Percentiles rank a stretch among this genome's conserved stretches.
These are phyloP conservation scores for Thelonectria rubi DNA, from an alignment of 2,329 filamentous ascomycete genomes.

Conservation along the genomic window DNA sequence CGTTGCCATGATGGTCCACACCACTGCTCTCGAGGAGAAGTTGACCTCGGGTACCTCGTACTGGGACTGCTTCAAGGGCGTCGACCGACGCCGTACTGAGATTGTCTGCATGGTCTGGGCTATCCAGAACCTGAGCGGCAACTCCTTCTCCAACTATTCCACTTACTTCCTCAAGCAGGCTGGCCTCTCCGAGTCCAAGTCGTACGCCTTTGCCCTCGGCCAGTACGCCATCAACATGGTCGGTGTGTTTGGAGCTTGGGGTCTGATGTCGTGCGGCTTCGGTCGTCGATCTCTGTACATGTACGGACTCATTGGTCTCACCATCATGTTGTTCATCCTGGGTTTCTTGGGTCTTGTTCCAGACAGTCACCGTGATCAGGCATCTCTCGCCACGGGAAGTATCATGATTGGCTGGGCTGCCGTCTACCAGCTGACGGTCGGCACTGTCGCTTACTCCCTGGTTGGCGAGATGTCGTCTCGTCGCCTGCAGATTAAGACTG, in stretches of 20 bases:
- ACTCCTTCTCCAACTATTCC: slow-evolving; percentile 72
- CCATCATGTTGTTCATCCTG: slow-evolving; percentile 80
- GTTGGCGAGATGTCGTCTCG: slow-evolving; percentile 86
- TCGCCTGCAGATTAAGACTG: slow-evolving; percentile 88
- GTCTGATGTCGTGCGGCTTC: slow-evolving; percentile 77
- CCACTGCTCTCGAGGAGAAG: slow-evolving; percentile 79
- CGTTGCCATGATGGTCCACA: slow-evolving; percentile 92
- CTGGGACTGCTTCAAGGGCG: slow-evolving; percentile 83
- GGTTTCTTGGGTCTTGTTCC: slow-evolving; percentile 84
- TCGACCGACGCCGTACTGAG: slow-evolving; percentile 79
- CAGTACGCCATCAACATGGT: slow-evolving; percentile 79
- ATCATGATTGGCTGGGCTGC: slow-evolving; percentile 88
- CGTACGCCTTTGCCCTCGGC: slow-evolving; percentile 70
- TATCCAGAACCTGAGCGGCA: slow-evolving; percentile 70
- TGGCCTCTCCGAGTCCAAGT: slow-evolving; percentile 59
- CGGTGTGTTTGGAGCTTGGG: slow-evolving; percentile 84
- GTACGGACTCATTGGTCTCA: slow-evolving; percentile 77
- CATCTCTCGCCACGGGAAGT: slow-evolving; percentile 79
- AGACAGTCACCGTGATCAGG: slow-evolving; percentile 63
- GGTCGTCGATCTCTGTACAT: slow-evolving; percentile 82
- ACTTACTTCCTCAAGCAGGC: slow-evolving; percentile 71
- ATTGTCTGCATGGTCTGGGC: slow-evolving; percentile 72
- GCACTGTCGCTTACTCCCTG: slow-evolving; percentile 89
- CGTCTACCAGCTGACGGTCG: slow-evolving; percentile 86
- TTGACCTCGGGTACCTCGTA: slow-evolving; percentile 80